Conservation (phyloP, 2,329 filamentous ascomycete genomes). For the Fusarium devonianum region DNA sequence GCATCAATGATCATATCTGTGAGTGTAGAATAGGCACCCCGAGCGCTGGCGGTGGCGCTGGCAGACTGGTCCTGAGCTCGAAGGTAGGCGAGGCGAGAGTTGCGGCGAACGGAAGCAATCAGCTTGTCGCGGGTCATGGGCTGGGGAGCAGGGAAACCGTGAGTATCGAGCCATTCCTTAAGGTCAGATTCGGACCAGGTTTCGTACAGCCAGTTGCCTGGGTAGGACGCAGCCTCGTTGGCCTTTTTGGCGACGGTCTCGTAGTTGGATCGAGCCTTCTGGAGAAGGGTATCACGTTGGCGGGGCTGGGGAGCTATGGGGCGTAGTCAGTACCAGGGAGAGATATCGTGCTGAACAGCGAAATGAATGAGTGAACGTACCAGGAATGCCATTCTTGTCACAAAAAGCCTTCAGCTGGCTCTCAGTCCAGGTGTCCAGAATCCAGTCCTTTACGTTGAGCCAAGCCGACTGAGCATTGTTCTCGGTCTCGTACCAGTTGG, state of each 20-base stretch:
- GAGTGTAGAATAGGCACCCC: slow-evolving; percentile 74
- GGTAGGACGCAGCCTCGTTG: slow-evolving; percentile 83
- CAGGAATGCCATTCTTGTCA: slow-evolving; percentile 84
- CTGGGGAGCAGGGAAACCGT: slow-evolving; percentile 86
- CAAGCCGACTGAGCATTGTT: slow-evolving; percentile 78
- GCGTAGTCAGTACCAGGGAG: not conserved
- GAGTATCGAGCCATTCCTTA: slow-evolving; percentile 90
- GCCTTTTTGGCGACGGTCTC: slow-evolving; percentile 75
- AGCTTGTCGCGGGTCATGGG: slow-evolving; percentile 85
- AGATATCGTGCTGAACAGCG: too few relatives aligned
- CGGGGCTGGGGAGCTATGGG: slow-evolving; percentile 78
- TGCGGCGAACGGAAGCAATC: slow-evolving; percentile 87
- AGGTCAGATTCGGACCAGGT: slow-evolving; percentile 92
- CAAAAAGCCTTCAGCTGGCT: slow-evolving; percentile 93
- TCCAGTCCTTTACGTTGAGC: slow-evolving; percentile 81
- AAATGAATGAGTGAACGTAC: slow-evolving; percentile 45
- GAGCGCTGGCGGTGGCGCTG: slow-evolving; percentile 69
- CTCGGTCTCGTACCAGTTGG: slow-evolving; percentile 79
- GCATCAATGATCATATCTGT: slow-evolving; percentile 86
- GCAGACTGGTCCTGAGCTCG: slow-evolving; percentile 68
- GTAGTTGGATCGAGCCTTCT: slow-evolving; percentile 81
- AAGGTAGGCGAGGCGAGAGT: slow-evolving; percentile 80
- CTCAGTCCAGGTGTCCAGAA: slow-evolving; percentile 94
- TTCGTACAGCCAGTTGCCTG: slow-evolving; percentile 92
- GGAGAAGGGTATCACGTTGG: slow-evolving; percentile 81